Conservation (phyloP, 306 rosid species). For the Lathyrus tuberosus region DNA sequence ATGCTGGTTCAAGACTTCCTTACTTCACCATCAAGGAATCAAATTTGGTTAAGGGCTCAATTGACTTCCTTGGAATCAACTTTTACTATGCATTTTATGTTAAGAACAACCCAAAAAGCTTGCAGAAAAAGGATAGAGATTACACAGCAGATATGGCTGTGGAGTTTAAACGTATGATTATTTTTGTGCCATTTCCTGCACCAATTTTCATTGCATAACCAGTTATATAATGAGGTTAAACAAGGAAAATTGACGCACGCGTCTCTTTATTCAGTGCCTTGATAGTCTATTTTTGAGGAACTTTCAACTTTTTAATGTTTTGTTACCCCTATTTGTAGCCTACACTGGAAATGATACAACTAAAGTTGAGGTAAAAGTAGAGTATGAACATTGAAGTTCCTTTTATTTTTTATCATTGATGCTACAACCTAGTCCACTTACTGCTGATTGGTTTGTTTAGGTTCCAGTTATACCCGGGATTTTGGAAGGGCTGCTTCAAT, state of each 20-base stretch:
- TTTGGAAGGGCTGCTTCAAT: too few relatives aligned
- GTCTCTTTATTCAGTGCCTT: not conserved
- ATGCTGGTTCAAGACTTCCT: conserved; percentile 62
- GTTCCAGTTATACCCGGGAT: too few relatives aligned
- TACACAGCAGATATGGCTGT: conserved; percentile 15
- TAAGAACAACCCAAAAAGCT: conserved; percentile 41
- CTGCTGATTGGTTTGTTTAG: too few relatives aligned
- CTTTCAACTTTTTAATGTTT: too few relatives aligned
- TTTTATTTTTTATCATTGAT: too few relatives aligned
- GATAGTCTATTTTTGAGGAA: too few relatives aligned
- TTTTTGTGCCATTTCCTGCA: too few relatives aligned
- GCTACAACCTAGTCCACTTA: too few relatives aligned
- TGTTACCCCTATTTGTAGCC: too few relatives aligned
- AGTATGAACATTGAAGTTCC: too few relatives aligned
- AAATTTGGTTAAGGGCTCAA: conserved; percentile 51
- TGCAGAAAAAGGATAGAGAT: conserved; percentile 32
- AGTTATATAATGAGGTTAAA: not conserved
- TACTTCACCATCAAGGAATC: conserved; percentile 47
- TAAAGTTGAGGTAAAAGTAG: too few relatives aligned
- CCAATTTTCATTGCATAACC: not conserved
- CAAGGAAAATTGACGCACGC: not conserved
- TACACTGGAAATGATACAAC: too few relatives aligned
- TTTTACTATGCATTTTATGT: conserved; percentile 30
- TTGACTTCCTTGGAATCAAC: conserved; percentile 59
- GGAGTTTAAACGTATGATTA: conserved; percentile 17